Base-by-base conservation (phyloP, 1,284 basidiomycete genomes). In the Chondrostereum purpureum region DNA sequence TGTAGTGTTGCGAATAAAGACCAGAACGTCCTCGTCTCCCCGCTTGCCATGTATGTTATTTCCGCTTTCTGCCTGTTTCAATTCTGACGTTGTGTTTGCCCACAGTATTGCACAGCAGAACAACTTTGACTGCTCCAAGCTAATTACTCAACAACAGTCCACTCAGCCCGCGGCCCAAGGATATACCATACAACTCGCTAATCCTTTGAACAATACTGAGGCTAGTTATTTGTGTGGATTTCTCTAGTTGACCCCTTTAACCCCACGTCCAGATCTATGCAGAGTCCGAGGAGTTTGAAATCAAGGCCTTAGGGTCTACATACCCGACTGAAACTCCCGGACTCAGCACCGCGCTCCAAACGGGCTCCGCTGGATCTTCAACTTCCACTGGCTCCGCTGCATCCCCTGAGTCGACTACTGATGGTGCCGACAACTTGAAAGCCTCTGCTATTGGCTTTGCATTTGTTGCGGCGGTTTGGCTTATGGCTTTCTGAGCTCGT, bases 41-140 rank as follows among this genome's bases (percentile, higher is more conserved):
- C 38, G 6, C 4, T 39, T 16, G 38, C 38, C n/a, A 39, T 39
- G 38, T 39, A 39, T 13, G 19, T n/a, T 6, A 8, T 39, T 19
- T 19, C 17, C 21, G n/a, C 16, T 10, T 38, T 38, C 36, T 18
- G 36, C 27, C 27, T 31, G n/a, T 31, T n/a, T 31, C 8, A 8
- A 31, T 8, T n/a, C 8, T n/a, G 27, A 8, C n/a, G 8, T 8
- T 31, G 27, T n/a, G 27, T 31, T n/a, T 31, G n/a, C 27, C 27
- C 21, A 16, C n/a, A 19, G 38, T 17, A 39, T 39, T 21, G 38
- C 38, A 16, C 16, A 18, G 5, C 38, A 39, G 17, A 19, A 39
- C 38, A 39, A 39, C 17, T 11, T 6, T 8, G 38, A 39, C n/a
- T 39, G 38, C n/a, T 39, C 38, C 38, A 39, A 39, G n/a, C 38